These are phyloP conservation scores for Paratinospora sagittata DNA, from an alignment of 164 flowering plant genomes.

Conservation along the genomic window DNA sequence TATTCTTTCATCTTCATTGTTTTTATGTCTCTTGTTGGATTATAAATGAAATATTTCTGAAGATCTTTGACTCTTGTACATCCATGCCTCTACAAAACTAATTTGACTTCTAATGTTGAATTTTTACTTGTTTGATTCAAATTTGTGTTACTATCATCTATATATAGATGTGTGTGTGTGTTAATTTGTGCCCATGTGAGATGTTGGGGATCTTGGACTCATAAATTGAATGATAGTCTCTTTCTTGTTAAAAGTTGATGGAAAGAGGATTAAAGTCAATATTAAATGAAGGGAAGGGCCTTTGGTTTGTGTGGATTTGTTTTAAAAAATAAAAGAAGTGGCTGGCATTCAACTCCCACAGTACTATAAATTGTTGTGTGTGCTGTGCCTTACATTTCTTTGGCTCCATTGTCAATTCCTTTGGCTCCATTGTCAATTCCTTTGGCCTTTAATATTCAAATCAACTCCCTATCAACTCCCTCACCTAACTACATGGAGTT, in stretches of 20 bases:
- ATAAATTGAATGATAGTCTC: conserved; percentile 7
- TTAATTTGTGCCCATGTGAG: conserved; percentile 18
- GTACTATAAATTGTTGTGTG: conserved; percentile 11
- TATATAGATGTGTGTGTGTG: too few relatives aligned
- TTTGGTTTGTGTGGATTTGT: conserved; percentile 1
- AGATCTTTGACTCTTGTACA: conserved; percentile 14
- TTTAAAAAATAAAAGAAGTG: neutral
- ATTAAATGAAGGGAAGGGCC: neutral
- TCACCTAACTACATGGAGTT: conserved; percentile 8
- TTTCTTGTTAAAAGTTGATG: conserved; percentile 2
- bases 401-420: conserved; percentile 9
- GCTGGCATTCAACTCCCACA: conserved; percentile 1
- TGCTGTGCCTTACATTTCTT: conserved; percentile 2
- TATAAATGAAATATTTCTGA: neutral
- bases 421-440: conserved; percentile 5
- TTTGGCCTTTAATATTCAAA: conserved; percentile 12
- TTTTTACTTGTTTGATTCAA: conserved; percentile 9
- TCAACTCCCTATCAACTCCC: conserved; percentile 11
- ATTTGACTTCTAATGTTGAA: conserved; percentile 4
- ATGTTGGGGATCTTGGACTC: conserved; percentile 16
- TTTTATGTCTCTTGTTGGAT: conserved; percentile 8
- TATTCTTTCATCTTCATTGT: neutral
- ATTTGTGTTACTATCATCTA: neutral
- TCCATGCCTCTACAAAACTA: neutral
- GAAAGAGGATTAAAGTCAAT: neutral